phyloP scores from a whole-genome alignment of 2,329 filamentous ascomycete genomes.

The Botrytis tulipae region DNA sequence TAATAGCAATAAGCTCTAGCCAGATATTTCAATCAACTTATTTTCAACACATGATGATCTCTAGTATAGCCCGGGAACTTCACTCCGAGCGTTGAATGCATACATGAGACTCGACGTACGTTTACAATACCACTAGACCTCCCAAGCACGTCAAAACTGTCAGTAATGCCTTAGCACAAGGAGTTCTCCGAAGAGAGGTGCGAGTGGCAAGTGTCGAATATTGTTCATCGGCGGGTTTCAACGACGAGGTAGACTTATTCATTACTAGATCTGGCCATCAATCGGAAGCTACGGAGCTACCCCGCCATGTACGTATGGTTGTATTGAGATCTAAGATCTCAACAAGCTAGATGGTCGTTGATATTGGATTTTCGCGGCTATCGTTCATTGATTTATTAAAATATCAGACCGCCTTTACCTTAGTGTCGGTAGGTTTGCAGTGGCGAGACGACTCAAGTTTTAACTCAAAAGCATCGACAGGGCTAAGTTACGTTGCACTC shows the following conservation, averaged over 20 bases:
- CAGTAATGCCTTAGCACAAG: not conserved
- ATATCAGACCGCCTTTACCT: not conserved
- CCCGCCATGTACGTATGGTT: not conserved
- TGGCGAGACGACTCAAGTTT: not conserved
- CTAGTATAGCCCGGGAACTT: not conserved
- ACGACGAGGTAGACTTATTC: not conserved
- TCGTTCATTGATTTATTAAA: not conserved
- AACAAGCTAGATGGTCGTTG: not conserved
- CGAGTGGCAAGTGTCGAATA: not conserved
- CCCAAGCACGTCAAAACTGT: not conserved
- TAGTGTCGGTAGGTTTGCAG: too few relatives aligned
- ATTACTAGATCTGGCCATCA: not conserved
- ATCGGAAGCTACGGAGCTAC: not conserved
- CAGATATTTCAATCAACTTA: too few relatives aligned
- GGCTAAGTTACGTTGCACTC: not conserved
- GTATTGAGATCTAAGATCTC: not conserved
- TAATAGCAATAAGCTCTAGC: not conserved
- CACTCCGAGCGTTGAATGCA: not conserved
- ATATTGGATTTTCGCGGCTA: too few relatives aligned
- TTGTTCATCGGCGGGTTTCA: not conserved
- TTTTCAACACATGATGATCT: not conserved
- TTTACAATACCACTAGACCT: not conserved
- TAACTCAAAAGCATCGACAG: not conserved
- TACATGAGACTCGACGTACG: not conserved
- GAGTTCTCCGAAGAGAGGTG: not conserved